Conservation (phyloP, 371 early-diverging fungal species). For the Aphelidium insulamus region DNA sequence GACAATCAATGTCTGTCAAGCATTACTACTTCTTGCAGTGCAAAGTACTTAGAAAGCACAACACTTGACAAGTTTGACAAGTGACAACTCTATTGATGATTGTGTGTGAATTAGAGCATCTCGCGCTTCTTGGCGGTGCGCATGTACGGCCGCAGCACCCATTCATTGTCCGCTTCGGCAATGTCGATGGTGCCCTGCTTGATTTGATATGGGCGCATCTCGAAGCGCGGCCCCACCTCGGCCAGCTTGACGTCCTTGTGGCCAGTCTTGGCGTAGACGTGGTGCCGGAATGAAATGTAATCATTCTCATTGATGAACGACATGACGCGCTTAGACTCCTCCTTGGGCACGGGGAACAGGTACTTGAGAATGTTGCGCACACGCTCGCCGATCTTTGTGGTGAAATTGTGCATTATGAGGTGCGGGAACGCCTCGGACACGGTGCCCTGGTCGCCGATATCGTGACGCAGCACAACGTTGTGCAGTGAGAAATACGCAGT, state of each 20-base stretch:
- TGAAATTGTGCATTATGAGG: constrained; percentile 84
- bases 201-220: constrained; percentile 88
- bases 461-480: constrained; percentile 92
- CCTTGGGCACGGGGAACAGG: constrained; percentile 91
- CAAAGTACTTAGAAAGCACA: background rate
- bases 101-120: constrained; percentile 22
- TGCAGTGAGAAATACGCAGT: constrained; percentile 93
- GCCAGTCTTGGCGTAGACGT: constrained; percentile 68
- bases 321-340: constrained; percentile 84
- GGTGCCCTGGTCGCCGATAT: constrained; percentile 82
- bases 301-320: constrained; percentile 90
- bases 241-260: constrained; percentile 74
- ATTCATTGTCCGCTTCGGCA: constrained; percentile 89
- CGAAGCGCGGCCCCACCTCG: constrained; percentile 95
- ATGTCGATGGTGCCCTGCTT: constrained; percentile 84
- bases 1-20: too few species aligned
- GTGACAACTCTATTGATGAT: background rate
- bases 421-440: constrained; percentile 91
- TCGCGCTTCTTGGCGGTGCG: constrained; percentile 81
- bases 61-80: background rate
- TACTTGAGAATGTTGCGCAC: constrained; percentile 75
- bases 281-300: constrained; percentile 92
- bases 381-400: constrained; percentile 59
- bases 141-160: constrained; percentile 87
- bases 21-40: too few species aligned